phyloP scores from a whole-genome alignment of 371 early-diverging fungal species.

The Dichotomocladium elegans region DNA sequence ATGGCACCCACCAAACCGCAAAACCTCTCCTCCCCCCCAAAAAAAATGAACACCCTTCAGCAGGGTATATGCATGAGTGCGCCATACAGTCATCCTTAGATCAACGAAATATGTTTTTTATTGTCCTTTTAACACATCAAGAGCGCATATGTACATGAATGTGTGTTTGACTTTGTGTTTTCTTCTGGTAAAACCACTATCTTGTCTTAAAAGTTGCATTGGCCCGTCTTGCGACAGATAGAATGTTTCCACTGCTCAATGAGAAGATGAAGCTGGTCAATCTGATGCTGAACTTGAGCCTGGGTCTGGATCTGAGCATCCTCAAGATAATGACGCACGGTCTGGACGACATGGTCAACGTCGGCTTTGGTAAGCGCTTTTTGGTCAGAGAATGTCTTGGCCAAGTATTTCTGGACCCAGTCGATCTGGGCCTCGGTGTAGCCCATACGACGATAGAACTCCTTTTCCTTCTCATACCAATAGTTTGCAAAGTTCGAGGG shows the following conservation, averaged over 20 bases:
- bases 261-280: constrained; percentile 25
- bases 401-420: constrained; percentile 34
- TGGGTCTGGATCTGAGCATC: constrained; percentile 31
- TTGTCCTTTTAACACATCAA: constrained; percentile 4
- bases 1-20: too few relatives aligned
- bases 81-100: background rate
- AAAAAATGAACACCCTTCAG: background rate
- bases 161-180: too few relatives aligned
- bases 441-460: constrained; percentile 34
- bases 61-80: too few relatives aligned
- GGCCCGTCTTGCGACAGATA: too few relatives aligned
- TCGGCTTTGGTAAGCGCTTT: constrained; percentile 20
- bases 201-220: too few relatives aligned
- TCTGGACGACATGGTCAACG: constrained; percentile 21
- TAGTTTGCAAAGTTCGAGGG: constrained; percentile 26
- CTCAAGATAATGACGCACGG: constrained; percentile 29
- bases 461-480: constrained; percentile 34
- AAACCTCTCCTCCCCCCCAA: background rate
- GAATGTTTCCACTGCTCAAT: constrained; percentile 29
- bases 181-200: background rate
- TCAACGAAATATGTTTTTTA: background rate
- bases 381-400: constrained; percentile 23
- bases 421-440: constrained; percentile 45
- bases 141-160: too few relatives aligned
- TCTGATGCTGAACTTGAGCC: constrained; percentile 28